Conservation (phyloP, 2,329 filamentous ascomycete genomes). For the Dryadomyces quercivorus region DNA sequence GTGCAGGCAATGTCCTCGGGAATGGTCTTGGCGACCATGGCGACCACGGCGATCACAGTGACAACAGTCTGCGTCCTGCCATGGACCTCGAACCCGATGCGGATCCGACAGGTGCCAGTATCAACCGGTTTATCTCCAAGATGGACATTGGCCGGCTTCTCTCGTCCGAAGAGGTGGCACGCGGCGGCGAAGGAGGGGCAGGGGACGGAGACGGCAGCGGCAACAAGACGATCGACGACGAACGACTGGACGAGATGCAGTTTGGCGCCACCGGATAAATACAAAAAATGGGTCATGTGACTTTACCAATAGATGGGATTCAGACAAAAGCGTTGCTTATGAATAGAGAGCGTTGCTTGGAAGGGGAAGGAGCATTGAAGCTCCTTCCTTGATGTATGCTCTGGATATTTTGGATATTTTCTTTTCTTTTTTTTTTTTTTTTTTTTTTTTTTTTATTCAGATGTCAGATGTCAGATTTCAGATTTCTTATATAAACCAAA, state of each 20-base stretch:
- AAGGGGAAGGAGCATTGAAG: too few species aligned
- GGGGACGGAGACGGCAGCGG: not conserved
- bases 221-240: constrained; percentile 6
- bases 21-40: not conserved
- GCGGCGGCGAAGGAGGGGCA: not conserved
- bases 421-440: too few species aligned
- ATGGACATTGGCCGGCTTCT: constrained; percentile 13
- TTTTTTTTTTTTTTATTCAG: too few species aligned
- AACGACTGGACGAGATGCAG: constrained; percentile 12
- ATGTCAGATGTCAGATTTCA: too few species aligned
- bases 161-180: constrained; percentile 9
- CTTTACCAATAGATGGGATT: not conserved
- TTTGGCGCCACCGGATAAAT: constrained; percentile 1
- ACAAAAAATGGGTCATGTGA: not conserved
- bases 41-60: not conserved
- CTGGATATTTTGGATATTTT: not conserved
- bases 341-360: not conserved
- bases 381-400: not conserved
- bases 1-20: not conserved
- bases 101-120: not conserved
- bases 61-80: not conserved
- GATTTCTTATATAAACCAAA: too few species aligned
- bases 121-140: constrained; percentile 11
- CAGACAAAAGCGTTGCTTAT: not conserved
- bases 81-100: constrained; percentile 9